Evolutionary conservation across 202 grass and related monocot genomes (phyloP).

Genomic region (Musa balbisiana): DNA sequence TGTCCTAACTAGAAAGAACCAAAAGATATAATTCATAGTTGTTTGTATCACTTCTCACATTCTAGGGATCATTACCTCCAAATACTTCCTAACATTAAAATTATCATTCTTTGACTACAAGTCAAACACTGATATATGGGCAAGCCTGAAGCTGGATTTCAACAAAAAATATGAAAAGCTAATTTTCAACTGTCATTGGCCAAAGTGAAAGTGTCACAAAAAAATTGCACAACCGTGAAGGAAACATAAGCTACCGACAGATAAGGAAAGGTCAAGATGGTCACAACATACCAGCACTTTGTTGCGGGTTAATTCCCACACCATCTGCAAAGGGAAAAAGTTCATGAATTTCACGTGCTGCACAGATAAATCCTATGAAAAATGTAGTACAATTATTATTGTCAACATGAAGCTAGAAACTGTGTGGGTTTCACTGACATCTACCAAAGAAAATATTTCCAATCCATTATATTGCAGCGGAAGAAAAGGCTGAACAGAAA

Average conservation of each 20-base stretch:
- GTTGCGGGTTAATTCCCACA: constrained; percentile 94
- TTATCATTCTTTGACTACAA: neutral
- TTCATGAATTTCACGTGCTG: neutral
- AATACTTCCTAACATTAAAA: neutral
- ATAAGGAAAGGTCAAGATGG: neutral
- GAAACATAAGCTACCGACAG: neutral
- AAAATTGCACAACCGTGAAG: neutral
- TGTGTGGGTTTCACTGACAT: too few relatives aligned
- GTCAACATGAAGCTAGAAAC: neutral
- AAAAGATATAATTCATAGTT: too few relatives aligned
- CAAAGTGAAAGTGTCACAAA: neutral
- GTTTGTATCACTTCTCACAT: too few relatives aligned
- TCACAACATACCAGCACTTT: constrained; percentile 73
- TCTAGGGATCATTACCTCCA: neutral
- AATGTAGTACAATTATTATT: neutral
- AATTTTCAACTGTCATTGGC: neutral
- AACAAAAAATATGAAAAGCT: neutral
- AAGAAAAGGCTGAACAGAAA: neutral
- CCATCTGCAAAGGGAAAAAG: constrained; percentile 57
- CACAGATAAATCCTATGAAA: neutral
- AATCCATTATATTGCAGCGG: neutral
- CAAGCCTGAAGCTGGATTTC: neutral
- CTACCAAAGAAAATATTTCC: neutral
- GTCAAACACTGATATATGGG: neutral
- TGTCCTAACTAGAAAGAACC: too few relatives aligned